phyloP scores from a whole-genome alignment of 2,329 filamentous ascomycete genomes.

The Orbilia quercus region DNA sequence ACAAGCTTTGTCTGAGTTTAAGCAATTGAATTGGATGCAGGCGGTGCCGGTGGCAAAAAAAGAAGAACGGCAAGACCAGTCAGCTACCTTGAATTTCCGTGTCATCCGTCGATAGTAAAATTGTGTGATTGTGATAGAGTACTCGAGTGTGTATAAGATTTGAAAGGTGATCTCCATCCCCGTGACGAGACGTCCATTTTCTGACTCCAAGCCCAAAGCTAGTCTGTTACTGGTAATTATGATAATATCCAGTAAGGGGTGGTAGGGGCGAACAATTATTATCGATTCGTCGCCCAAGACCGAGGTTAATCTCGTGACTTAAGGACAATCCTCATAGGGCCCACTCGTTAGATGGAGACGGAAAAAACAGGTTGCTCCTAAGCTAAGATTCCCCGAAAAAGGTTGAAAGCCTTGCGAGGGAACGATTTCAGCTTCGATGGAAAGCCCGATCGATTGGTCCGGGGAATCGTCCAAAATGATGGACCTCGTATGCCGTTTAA shows the following conservation, averaged over 20 bases:
- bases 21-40: not conserved
- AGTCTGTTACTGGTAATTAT: conserved; percentile 32
- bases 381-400: conserved; percentile 9
- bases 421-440: conserved; percentile 8
- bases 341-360: not conserved
- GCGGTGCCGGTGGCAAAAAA: conserved; percentile 2
- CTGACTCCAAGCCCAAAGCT: conserved; percentile 9
- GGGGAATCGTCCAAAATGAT: not conserved
- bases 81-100: not conserved
- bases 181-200: conserved; percentile 25
- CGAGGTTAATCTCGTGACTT: conserved; percentile 28
- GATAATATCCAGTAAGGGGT: conserved; percentile 28
- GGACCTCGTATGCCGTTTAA: conserved; percentile 16
- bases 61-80: not conserved
- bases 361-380: too few relatives aligned
- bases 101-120: conserved; percentile 30
- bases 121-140: conserved; percentile 43
- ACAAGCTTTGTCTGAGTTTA: not conserved
- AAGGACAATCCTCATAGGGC: not conserved
- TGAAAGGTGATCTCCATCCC: conserved; percentile 12
- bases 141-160: not conserved
- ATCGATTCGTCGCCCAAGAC: conserved; percentile 6
- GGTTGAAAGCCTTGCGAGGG: conserved; percentile 3
- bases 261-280: too few relatives aligned
- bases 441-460: conserved; percentile 1